Percentiles rank a stretch among this genome's conserved stretches.
These are phyloP conservation scores for Beauveria caledonica DNA, from an alignment of 2,329 filamentous ascomycete genomes.

Conservation along the genomic window DNA sequence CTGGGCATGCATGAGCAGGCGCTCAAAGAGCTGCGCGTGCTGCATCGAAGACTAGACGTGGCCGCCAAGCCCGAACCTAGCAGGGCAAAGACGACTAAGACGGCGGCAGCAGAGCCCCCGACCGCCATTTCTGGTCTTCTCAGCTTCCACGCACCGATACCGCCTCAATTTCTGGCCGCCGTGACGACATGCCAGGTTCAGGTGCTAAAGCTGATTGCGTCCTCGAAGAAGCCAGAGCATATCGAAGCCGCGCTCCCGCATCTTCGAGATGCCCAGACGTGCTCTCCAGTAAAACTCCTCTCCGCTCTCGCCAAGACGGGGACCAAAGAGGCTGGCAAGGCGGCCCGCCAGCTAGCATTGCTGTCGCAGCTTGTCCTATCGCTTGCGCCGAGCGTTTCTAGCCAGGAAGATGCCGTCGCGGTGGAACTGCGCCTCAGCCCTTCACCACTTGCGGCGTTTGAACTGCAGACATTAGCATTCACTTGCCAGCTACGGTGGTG, in stretches of 20 bases:
- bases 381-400: slow-evolving; percentile 58
- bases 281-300: slow-evolving; percentile 53
- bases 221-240: slow-evolving; percentile 48
- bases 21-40: slow-evolving; percentile 55
- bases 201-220: slow-evolving; percentile 53
- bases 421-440: slow-evolving; percentile 46
- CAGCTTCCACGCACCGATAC: slow-evolving; percentile 44
- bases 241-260: slow-evolving; percentile 50
- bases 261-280: slow-evolving; percentile 42
- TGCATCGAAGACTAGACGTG: slow-evolving; percentile 55
- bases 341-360: slow-evolving; percentile 56
- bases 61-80: slow-evolving; percentile 8
- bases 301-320: slow-evolving; percentile 34
- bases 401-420: slow-evolving; percentile 50
- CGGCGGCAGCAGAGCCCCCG: slow-evolving; percentile 21
- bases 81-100: slow-evolving; percentile 23
- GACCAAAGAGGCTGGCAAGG: slow-evolving; percentile 45
- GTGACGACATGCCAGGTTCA: slow-evolving; percentile 58
- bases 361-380: slow-evolving; percentile 58
- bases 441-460: slow-evolving; percentile 48
- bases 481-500: slow-evolving; percentile 57
- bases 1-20: slow-evolving; percentile 61
- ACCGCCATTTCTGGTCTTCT: slow-evolving; percentile 48
- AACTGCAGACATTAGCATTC: slow-evolving; percentile 57
- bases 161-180: slow-evolving; percentile 40